Conservation (phyloP, 2,329 filamentous ascomycete genomes). For the Mycosphaerella arachidis region DNA sequence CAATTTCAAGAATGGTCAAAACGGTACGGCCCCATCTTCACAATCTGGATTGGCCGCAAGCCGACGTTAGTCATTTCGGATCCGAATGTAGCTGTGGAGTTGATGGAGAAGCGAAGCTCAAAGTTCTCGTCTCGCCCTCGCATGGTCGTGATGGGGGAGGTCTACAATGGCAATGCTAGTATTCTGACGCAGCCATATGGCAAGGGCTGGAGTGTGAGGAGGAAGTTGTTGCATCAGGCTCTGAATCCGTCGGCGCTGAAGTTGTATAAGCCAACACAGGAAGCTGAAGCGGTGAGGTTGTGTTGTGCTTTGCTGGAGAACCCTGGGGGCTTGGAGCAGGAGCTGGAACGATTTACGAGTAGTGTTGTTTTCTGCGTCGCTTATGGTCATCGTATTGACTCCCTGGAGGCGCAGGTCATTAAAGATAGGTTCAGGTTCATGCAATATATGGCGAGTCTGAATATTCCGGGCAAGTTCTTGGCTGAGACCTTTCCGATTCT, state of each 20-base stretch:
- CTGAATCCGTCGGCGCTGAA: slow-evolving; percentile 43
- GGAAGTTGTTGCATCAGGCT: slow-evolving; percentile 42
- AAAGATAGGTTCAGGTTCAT: slow-evolving; percentile 46
- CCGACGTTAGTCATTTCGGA: slow-evolving; percentile 45
- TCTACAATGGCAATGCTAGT: slow-evolving; percentile 42
- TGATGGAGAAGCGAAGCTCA: slow-evolving; percentile 37
- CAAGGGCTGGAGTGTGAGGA: slow-evolving; percentile 43
- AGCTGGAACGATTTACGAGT: slow-evolving; percentile 47
- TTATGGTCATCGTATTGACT: slow-evolving; percentile 50
- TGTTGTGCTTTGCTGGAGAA: slow-evolving; percentile 40
- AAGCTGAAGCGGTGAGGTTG: slow-evolving; percentile 47
- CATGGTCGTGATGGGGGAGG: slow-evolving; percentile 45
- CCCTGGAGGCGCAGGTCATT: slow-evolving; percentile 45
- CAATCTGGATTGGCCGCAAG: slow-evolving; percentile 46
- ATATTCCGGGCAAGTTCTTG: slow-evolving; percentile 44
- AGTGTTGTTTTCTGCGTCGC: slow-evolving; percentile 49
- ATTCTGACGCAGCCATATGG: slow-evolving; percentile 49
- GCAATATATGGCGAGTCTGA: slow-evolving; percentile 46
- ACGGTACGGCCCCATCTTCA: slow-evolving; percentile 46
- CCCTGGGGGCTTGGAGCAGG: slow-evolving; percentile 42
- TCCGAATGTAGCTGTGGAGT: slow-evolving; percentile 40
- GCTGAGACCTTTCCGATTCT: slow-evolving; percentile 45
- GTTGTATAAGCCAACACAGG: slow-evolving; percentile 47
- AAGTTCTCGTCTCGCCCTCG: slow-evolving; percentile 36
- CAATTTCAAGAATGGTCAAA: slow-evolving; percentile 44